Evolutionary conservation across 768 basidiomycete species (phyloP).

Genomic region (Gelatoporia subvermispora): DNA sequence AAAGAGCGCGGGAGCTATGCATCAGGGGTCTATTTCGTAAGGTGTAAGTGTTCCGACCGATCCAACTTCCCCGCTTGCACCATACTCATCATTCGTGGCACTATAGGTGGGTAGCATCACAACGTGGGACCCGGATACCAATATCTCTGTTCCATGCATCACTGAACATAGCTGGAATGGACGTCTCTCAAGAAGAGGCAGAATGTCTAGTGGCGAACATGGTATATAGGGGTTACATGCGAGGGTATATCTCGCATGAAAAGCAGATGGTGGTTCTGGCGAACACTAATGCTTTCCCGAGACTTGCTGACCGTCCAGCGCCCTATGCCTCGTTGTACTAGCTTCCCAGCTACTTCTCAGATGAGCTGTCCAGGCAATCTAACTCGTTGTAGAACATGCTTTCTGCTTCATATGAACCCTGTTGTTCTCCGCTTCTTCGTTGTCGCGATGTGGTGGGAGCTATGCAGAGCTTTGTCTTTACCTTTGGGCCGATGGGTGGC

Average conservation of each 20-base stretch:
- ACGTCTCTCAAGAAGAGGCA: constrained; percentile 73
- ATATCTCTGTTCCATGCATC: constrained; percentile 79
- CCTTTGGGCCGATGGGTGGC: too few relatives aligned
- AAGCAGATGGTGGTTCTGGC: constrained; percentile 92
- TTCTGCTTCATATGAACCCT: too few relatives aligned
- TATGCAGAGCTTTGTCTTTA: too few relatives aligned
- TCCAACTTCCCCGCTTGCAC: not conserved
- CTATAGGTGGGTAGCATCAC: constrained; percentile 72
- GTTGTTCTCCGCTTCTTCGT: too few relatives aligned
- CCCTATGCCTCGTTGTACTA: constrained; percentile 37
- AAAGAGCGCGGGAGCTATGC: constrained; percentile 84
- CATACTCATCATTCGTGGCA: not conserved
- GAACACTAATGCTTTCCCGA: constrained; percentile 75
- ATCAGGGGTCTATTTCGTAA: constrained; percentile 76
- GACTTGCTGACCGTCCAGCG: constrained; percentile 54
- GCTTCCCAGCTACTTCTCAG: not conserved
- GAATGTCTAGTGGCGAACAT: constrained; percentile 94
- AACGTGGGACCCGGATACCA: constrained; percentile 73
- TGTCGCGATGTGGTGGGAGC: too few relatives aligned
- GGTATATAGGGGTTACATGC: constrained; percentile 89
- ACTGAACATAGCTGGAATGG: constrained; percentile 63
- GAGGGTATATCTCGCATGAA: constrained; percentile 95
- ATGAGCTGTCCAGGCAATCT: too few relatives aligned
- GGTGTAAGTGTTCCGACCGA: constrained; percentile 45
- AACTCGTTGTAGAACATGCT: too few relatives aligned